Evolutionary conservation across 129 eudicot species (phyloP), one percentile per base, ranked within the genome.

Genomic region (Apium graveolens): DNA sequence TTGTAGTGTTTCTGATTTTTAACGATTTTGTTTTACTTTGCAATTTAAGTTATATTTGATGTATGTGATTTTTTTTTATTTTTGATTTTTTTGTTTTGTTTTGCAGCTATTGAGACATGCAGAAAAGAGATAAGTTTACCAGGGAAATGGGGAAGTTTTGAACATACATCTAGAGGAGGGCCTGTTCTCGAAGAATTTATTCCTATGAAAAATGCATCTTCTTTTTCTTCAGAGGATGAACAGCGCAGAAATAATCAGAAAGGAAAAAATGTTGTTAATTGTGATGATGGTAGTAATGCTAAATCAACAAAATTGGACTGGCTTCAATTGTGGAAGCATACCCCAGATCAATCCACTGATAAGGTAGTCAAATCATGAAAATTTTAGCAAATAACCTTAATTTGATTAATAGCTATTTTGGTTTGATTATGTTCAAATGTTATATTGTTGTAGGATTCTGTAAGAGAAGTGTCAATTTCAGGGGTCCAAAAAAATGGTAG

Each of bases 261-360:
- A 74, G 82, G 78, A 38, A 57, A 84, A 71, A 11, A 7, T 39
- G 45, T 37, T 45, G 76, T 73, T 42, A 13, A 35, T 31, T 68
- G 43, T 43, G 78, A 80, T 60, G 69, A 78, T 57, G 37, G 51
- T 70, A 77, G 81, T 62, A 75, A 72, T 39, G 81, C 81, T 49
- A 29, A 55, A 21, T 85, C 87, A 20, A 91, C 86, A 80, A 88
- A 95, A 76, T 86, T 91, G 20, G 97, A 92, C 73, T 95, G 99
- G 99, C 96, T 95, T 76, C 96, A 90, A 82, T 87, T 95, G 12
- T 95, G 96, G 87, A 88, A 90, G 76, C 96, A 95, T 81, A 65
- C 91, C 77, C 87, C 96, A 84, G 88, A 91, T 88, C 97, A 91
- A 75, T 69, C 88, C 49, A 45, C 81, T 34, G 70, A 82, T 84